Evolutionary conservation across 306 rosid genomes (phyloP).

Genomic region (Urtica urens): DNA sequence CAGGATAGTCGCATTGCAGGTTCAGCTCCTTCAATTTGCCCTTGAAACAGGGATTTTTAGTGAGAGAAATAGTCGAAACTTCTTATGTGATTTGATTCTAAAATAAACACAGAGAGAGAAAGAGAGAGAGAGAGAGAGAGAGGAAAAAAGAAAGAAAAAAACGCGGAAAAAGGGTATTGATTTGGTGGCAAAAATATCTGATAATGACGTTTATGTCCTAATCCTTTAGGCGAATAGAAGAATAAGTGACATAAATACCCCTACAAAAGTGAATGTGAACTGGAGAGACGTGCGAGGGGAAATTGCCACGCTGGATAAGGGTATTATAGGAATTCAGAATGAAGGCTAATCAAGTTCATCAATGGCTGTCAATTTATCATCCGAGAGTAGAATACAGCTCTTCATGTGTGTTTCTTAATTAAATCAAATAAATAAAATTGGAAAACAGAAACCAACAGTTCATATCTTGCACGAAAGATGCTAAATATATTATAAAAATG

Average conservation of each 20-base stretch:
- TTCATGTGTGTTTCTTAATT: neutral
- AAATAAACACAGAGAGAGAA: conserved; percentile 27
- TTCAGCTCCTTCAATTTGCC: conserved; percentile 27
- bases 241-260: conserved; percentile 16
- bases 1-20: conserved; percentile 10
- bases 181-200: conserved; percentile 19
- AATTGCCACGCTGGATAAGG: neutral
- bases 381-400: neutral
- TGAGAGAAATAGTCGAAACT: conserved; percentile 17
- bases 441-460: no score
- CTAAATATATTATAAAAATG: no score
- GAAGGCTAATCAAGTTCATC: no score
- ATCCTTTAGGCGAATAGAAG: neutral
- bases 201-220: conserved; percentile 36
- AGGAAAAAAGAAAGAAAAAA: conserved; percentile 11
- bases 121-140: neutral
- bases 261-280: no score
- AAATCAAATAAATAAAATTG: neutral
- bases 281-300: no score
- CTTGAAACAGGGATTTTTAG: neutral
- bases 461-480: no score
- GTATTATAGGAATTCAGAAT: neutral
- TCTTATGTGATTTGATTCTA: conserved; percentile 40
- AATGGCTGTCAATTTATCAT: conserved; percentile 4
- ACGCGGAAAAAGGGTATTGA: conserved; percentile 21